Percentiles rank a stretch among this genome's conserved stretches.
Evolutionary conservation across 768 basidiomycete genomes (phyloP).

Genomic region (Tulasnella sp.): DNA sequence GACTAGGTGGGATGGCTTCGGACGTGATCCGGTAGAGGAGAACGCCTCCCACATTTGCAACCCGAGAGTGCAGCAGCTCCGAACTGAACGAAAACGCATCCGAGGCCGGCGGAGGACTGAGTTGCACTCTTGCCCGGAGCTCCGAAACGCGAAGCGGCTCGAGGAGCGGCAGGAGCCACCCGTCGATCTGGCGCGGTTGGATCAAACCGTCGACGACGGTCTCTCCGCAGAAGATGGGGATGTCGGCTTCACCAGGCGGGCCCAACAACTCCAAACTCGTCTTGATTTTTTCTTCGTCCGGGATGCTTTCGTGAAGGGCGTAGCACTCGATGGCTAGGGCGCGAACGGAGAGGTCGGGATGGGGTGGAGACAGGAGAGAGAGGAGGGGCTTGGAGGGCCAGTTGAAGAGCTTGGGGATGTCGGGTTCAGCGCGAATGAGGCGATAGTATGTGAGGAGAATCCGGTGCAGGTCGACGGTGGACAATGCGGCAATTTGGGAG

Average conservation of each 20-base stretch:
- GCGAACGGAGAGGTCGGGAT: conserved; percentile 66
- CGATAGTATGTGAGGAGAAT: conserved; percentile 81
- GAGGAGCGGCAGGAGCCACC: conserved; percentile 77
- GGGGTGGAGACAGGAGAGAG: conserved; percentile 50
- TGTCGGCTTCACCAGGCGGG: conserved; percentile 61
- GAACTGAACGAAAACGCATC: conserved; percentile 9
- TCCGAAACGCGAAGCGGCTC: conserved; percentile 66
- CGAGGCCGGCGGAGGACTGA: conserved; percentile 53
- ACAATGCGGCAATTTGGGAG: conserved; percentile 47
- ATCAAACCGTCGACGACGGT: conserved; percentile 44
- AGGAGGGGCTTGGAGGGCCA: conserved; percentile 61
- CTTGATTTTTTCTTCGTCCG: conserved; percentile 70
- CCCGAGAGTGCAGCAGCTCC: conserved; percentile 49
- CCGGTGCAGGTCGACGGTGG: conserved; percentile 56
- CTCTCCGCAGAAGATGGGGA: conserved; percentile 59
- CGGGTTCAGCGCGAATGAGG: conserved; percentile 71
- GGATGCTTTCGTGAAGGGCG: conserved; percentile 73
- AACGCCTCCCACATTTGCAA: conserved; percentile 67
- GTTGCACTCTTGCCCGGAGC: conserved; percentile 50
- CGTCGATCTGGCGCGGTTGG: conserved; percentile 56
- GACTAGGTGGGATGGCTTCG: conserved; percentile 28
- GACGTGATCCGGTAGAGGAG: conserved; percentile 39
- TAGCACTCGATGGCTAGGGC: conserved; percentile 79
- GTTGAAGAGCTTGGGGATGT: conserved; percentile 60
- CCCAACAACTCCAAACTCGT: conserved; percentile 68